Conservation (phyloP, 2,329 filamentous ascomycete species). For the Phaeosphaeriaceae sp. region DNA sequence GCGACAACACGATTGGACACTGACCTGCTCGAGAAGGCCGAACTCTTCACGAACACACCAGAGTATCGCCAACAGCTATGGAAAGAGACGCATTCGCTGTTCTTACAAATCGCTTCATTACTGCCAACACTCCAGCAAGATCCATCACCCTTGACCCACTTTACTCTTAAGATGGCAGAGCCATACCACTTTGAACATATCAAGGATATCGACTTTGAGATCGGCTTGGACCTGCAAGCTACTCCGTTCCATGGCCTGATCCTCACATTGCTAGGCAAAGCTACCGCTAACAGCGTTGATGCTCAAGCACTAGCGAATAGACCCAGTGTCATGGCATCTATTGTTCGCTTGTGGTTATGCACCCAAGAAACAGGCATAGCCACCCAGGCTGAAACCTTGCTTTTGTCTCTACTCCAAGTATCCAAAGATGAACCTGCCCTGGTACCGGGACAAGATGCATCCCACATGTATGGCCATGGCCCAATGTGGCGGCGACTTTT, state of each 20-base stretch:
- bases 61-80: slow-evolving; percentile 37
- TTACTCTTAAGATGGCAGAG: slow-evolving; percentile 58
- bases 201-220: slow-evolving; percentile 60
- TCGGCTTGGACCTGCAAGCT: slow-evolving; percentile 59
- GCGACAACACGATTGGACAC: slow-evolving; percentile 55
- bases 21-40: slow-evolving; percentile 58
- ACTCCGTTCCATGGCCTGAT: slow-evolving; percentile 62
- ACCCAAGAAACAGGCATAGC: slow-evolving; percentile 62
- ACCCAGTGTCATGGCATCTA: slow-evolving; percentile 59
- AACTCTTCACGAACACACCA: slow-evolving; percentile 48
- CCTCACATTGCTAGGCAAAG: slow-evolving; percentile 63
- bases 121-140: slow-evolving; percentile 63
- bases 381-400: slow-evolving; percentile 58
- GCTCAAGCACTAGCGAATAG: slow-evolving; percentile 65
- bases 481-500: slow-evolving; percentile 69
- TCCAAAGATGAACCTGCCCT: slow-evolving; percentile 51
- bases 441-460: slow-evolving; percentile 35
- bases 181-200: slow-evolving; percentile 51
- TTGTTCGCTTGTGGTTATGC: slow-evolving; percentile 66
- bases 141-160: slow-evolving; percentile 60
- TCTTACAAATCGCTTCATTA: slow-evolving; percentile 57
- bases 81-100: slow-evolving; percentile 43
- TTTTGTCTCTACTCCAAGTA: slow-evolving; percentile 60
- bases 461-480: slow-evolving; percentile 38
- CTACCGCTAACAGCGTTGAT: slow-evolving; percentile 58